A percentile compares a stretch with the other conserved stretches of the same genome.
These are phyloP conservation scores for Fusarium equiseti DNA, from an alignment of 2,329 filamentous ascomycete genomes.

Conservation along the genomic window DNA sequence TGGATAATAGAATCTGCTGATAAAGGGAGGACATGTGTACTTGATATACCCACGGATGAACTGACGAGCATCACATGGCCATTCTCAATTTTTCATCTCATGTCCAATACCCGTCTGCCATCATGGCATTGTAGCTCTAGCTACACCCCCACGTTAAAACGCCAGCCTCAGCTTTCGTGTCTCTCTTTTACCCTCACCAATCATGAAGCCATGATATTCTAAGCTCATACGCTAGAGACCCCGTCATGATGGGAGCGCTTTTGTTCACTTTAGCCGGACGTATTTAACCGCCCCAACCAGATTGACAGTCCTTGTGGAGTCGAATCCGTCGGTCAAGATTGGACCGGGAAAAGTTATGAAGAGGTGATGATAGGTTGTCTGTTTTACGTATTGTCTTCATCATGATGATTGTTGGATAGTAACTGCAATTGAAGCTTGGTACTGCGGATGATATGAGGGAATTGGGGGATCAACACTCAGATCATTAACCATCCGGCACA, in stretches of 20 bases:
- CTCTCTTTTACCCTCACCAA: slow-evolving; percentile 35
- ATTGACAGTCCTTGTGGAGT: too few relatives aligned
- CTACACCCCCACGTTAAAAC: slow-evolving; percentile 25
- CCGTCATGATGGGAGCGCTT: slow-evolving; percentile 43
- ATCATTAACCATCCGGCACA: neutral
- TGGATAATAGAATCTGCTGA: slow-evolving; percentile 30
- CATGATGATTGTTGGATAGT: neutral
- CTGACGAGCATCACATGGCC: slow-evolving; percentile 36
- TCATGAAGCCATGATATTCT: slow-evolving; percentile 27
- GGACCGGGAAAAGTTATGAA: neutral
- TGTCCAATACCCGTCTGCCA: slow-evolving; percentile 12
- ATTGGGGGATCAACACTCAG: neutral
- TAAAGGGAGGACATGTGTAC: slow-evolving; percentile 26
- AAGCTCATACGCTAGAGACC: slow-evolving; percentile 17
- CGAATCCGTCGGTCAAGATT: too few relatives aligned
- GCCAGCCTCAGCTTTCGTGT: neutral
- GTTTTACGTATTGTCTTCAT: neutral
- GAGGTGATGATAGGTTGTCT: neutral
- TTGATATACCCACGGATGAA: slow-evolving; percentile 42
- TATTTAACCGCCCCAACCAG: too few relatives aligned
- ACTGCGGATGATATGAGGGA: neutral
- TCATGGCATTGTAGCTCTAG: slow-evolving; percentile 5
- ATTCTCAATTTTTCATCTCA: neutral
- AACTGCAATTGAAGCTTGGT: neutral
- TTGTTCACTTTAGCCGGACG: neutral